Evolutionary conservation across 306 rosid species (phyloP), one percentile per base, ranked within the genome.

Genomic region (Cercis canadensis): DNA sequence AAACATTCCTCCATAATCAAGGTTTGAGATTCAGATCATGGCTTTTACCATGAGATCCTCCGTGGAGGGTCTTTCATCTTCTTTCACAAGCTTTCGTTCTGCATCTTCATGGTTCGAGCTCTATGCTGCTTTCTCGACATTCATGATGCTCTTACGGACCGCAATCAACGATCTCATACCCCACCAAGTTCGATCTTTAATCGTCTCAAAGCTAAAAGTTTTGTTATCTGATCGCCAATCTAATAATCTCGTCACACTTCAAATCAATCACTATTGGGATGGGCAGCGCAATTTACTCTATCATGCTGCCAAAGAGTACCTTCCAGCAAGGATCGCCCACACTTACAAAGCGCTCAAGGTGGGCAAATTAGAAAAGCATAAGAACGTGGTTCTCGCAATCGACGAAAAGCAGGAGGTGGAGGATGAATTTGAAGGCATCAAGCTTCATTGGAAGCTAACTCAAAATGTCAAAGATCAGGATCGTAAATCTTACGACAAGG

Each of bases 21-120:
- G 29, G 2, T 24, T 24, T 24, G 29, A 24, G 29, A 24, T 3
- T 1, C 2, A 24, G 29, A 24, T 24, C 29, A 24, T 24, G 29
- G 29, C 3, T 3, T 24, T 24, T 24, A 24, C 50, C 43, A 80
- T 80, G 80, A 54, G 34, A 15, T 0, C 70, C 4, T 31, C 57
- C 2, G 0, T 41, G 29, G 40, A 55, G 5, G 11, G 3, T 16
- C 4, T 76, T 14, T 17, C 58, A 31, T 61, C 78, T 3, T 56
- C 81, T 0, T 68, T 72, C 6, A 34, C 62, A 8, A 6, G 8
- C 53, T 2, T 74, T 40, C 63, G 71, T 5, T 77, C 80, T 0
- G 65, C 78, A 55, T 74, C 83, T 1, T 82, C 86, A 53, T 82
- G 83, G 86, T 82, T 82, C 43, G 83, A 82, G 49, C 6, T 70